Conservation (phyloP, 2,329 filamentous ascomycete genomes). For the Beauveria sp. region DNA sequence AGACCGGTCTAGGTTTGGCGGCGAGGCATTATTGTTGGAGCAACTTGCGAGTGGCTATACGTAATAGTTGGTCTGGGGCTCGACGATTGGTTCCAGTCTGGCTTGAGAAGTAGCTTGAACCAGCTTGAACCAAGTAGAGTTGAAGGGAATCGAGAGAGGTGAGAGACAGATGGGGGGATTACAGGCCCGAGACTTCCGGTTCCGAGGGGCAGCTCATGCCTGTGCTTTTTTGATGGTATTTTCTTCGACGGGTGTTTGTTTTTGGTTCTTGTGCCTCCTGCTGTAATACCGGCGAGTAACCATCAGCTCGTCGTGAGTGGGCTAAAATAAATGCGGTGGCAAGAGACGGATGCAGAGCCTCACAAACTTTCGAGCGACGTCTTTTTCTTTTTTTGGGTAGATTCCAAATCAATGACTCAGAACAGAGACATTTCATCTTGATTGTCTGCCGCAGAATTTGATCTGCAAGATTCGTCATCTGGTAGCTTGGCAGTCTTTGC, state of each 20-base stretch:
- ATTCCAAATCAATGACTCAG: background rate
- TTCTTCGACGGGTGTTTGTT: background rate
- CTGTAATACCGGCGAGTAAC: too few relatives aligned
- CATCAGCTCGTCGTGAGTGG: too few relatives aligned
- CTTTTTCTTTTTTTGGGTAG: background rate
- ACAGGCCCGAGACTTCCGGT: background rate
- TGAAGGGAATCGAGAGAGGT: background rate
- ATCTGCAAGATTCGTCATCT: background rate
- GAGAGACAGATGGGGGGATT: background rate
- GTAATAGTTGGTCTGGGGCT: background rate
- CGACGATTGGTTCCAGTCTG: background rate
- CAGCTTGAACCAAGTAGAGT: too few relatives aligned
- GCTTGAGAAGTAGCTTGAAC: too few relatives aligned
- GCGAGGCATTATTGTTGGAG: background rate
- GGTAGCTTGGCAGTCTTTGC: background rate
- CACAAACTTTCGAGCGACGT: background rate
- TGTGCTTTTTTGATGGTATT: background rate
- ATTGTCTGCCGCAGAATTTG: too few relatives aligned
- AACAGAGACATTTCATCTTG: background rate
- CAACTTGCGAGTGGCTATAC: background rate
- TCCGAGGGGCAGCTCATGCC: background rate
- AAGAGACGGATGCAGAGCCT: background rate
- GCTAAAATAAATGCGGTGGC: background rate
- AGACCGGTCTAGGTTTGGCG: constrained; percentile 3
- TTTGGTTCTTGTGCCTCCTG: background rate